These are phyloP conservation scores for Candida caryicola DNA, from an alignment of 805 yeast genomes.

Conservation along the genomic window DNA sequence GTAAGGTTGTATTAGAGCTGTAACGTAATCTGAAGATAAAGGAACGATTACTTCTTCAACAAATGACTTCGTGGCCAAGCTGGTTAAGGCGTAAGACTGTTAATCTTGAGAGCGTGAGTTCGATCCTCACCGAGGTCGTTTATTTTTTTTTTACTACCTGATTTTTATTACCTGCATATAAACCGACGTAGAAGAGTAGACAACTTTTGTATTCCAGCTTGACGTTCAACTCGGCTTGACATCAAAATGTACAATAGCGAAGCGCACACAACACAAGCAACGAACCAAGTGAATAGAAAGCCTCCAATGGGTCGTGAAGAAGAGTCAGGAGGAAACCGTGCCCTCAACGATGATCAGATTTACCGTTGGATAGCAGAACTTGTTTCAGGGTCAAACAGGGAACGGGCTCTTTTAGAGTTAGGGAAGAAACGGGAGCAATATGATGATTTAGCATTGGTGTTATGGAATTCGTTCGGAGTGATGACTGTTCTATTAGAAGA, in stretches of 20 bases:
- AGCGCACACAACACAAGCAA: slow-evolving; percentile 1
- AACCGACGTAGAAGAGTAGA: too few species aligned
- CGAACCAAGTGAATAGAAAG: neutral
- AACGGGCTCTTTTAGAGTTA: slow-evolving; percentile 85
- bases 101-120: slow-evolving; percentile 20
- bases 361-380: slow-evolving; percentile 88
- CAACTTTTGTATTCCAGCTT: too few species aligned
- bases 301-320: slow-evolving; percentile 1
- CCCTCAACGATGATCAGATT: slow-evolving; percentile 68
- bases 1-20: too few species aligned
- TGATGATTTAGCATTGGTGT: slow-evolving; percentile 86
- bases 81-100: slow-evolving; percentile 26
- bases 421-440: slow-evolving; percentile 94
- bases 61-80: slow-evolving; percentile 28
- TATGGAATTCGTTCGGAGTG: slow-evolving; percentile 96
- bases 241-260: slow-evolving; percentile 7
- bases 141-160: slow-evolving; percentile 4
- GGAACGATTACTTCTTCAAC: too few species aligned
- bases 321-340: slow-evolving; percentile 15
- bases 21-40: too few species aligned
- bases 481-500: slow-evolving; percentile 90
- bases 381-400: slow-evolving; percentile 87
- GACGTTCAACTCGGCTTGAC: too few species aligned
- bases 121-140: slow-evolving; percentile 19
- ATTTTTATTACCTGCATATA: neutral